phyloP scores from a whole-genome alignment of 352 stramenopile species.

The Globisporangium nunn region DNA sequence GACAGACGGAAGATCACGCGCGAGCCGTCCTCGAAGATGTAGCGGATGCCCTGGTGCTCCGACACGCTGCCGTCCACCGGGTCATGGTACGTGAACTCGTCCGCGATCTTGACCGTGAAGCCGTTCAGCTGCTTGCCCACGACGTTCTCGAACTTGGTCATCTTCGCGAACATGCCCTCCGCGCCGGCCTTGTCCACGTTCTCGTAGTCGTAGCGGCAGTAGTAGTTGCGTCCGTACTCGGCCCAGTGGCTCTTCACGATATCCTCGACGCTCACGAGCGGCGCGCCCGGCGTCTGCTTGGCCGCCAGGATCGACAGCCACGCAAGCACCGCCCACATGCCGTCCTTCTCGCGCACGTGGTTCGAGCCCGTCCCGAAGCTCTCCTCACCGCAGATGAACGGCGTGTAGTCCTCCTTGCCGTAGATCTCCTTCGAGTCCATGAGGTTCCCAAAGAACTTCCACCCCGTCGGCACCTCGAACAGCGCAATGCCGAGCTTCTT shows the following conservation, averaged over 20 bases:
- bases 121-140: conserved; percentile 65
- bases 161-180: conserved; percentile 68
- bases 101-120: conserved; percentile 80
- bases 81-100: conserved; percentile 99
- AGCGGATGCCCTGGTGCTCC: conserved; percentile 95
- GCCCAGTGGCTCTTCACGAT: conserved; percentile 96
- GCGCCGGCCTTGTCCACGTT: conserved; percentile 90
- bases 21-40: conserved; percentile 93
- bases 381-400: conserved; percentile 99
- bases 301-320: conserved; percentile 98
- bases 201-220: conserved; percentile 99
- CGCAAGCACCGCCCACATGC: conserved; percentile 96
- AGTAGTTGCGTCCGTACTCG: conserved; percentile 98
- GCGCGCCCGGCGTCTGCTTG: conserved; percentile 77
- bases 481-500: conserved; percentile 91
- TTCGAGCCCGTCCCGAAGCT: conserved; percentile 98
- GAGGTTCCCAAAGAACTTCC: conserved; percentile 99
- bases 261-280: conserved; percentile 93
- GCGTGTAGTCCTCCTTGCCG: conserved; percentile 95
- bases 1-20: conserved; percentile 97
- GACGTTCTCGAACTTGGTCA: conserved; percentile 61
- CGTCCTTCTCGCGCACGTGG: conserved; percentile 99
- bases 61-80: conserved; percentile 95
- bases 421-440: conserved; percentile 98
- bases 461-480: conserved; percentile 98